A percentile compares a stretch with the other conserved stretches of the same genome.
These are phyloP conservation scores for Posidonia australis DNA, from an alignment of 106 monocot species.

Conservation along the genomic window DNA sequence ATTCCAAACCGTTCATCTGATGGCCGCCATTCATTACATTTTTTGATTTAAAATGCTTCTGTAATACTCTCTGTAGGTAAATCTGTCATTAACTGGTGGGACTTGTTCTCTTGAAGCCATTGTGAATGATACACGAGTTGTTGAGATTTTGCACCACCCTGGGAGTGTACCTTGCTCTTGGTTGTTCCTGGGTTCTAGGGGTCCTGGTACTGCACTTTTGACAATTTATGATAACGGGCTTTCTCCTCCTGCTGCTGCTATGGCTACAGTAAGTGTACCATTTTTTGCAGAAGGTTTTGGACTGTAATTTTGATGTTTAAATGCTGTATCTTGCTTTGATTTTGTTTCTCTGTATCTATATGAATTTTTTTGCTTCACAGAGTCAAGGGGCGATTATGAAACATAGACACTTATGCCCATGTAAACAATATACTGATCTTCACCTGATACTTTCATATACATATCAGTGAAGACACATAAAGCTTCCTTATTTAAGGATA, in stretches of 20 bases:
- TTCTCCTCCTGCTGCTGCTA: conserved; percentile 64
- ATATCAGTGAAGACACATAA: too few relatives aligned
- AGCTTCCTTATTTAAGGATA: too few relatives aligned
- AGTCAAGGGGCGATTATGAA: too few relatives aligned
- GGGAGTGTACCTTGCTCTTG: conserved; percentile 36
- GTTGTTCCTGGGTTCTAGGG: conserved; percentile 50
- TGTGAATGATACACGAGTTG: conserved; percentile 70
- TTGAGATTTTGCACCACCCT: conserved; percentile 38
- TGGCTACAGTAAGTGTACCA: conserved; percentile 40
- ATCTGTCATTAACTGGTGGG: conserved; percentile 73
- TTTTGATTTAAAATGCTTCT: background rate
- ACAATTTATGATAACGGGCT: conserved; percentile 83
- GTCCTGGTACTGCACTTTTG: conserved; percentile 59
- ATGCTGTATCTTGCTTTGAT: too few relatives aligned
- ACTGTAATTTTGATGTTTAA: too few relatives aligned
- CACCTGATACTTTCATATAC: too few relatives aligned
- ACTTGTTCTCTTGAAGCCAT: conserved; percentile 64
- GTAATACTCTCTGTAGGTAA: conserved; percentile 34
- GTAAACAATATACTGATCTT: too few relatives aligned
- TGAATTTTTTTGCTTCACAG: too few relatives aligned
- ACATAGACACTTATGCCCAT: too few relatives aligned
- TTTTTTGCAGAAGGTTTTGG: background rate
- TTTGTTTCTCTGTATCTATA: too few relatives aligned
- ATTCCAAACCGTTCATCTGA: too few relatives aligned
- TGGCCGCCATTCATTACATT: too few relatives aligned